Evolutionary conservation across 1,139 yeast species (phyloP), one percentile per base, ranked within the genome.

Genomic region (Yamadazyma songkhlaensis): DNA sequence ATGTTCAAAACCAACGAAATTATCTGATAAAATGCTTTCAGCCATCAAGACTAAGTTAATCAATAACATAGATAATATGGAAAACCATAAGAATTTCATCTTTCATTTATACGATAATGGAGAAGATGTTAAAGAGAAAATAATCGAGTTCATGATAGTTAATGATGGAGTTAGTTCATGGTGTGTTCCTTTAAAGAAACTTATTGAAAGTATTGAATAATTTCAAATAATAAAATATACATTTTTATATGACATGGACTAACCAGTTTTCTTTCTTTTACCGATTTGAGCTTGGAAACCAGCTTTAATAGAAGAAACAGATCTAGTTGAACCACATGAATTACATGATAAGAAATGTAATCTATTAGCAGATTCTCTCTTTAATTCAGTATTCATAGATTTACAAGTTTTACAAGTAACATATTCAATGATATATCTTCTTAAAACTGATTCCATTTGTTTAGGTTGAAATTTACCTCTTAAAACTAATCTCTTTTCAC

Each of bases 361-460:
- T 75, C 99, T 87, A 74, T 90, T 92, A 45, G 92, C 84, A 50
- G 86, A 82, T 69, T 92, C 98, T 71, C 96, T 89, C 76, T 84
- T 87, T 63, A 92, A 79, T 52, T 84, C 92, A 32, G 99, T 94
- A 69, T 92, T 92, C 81, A 90, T 92, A 45, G 96, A 86, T 74
- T 90, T 92, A 76, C 99, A 92, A 38, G 98, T 92, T 76, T 92
- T 89, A 77, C 99, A 92, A 35, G 97, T 89, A 52, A 92, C 98
- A 60, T 94, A 92, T 67, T 94, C 99, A 62, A 88, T 74, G 61
- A 92, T 92, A 67, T 94, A 92, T 67, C 97, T 82, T 75, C 97
- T 85, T 66, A 92, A 77, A 47, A 92, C 96, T 46, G 90, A 85
- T 69, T 92, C 98, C 78, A 92, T 83, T 67, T 90, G 97, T 70